Conservation (phyloP, 1,284 basidiomycete species). For the Hortiboletus rubellus region DNA sequence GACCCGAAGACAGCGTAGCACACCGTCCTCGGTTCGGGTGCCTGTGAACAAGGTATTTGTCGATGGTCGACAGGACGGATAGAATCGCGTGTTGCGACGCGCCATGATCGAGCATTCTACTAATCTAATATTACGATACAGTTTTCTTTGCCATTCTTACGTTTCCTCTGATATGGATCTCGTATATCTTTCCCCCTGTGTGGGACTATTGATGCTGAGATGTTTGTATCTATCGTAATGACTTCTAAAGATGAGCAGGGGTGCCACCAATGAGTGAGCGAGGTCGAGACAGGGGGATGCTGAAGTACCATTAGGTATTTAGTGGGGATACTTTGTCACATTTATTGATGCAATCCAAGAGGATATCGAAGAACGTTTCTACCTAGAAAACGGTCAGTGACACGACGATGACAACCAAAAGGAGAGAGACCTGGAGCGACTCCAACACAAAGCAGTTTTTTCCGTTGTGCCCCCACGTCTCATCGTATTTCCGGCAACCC, state of each 20-base stretch:
- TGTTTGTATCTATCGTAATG: not conserved
- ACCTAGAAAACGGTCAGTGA: constrained; percentile 43
- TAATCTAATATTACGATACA: not conserved
- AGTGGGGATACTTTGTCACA: constrained; percentile 63
- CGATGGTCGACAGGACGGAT: constrained; percentile 47
- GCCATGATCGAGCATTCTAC: not conserved
- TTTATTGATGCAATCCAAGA: constrained; percentile 56
- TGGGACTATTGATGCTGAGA: not conserved
- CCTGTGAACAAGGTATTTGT: constrained; percentile 77
- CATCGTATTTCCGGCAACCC: constrained; percentile 56
- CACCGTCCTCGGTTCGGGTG: constrained; percentile 42
- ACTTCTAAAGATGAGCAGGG: not conserved
- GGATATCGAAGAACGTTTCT: constrained; percentile 60
- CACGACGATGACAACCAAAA: not conserved
- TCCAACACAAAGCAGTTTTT: constrained; percentile 74
- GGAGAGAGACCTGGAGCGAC: constrained; percentile 56
- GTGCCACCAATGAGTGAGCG: not conserved
- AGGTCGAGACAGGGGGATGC: not conserved
- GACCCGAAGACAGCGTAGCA: constrained; percentile 48
- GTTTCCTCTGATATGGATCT: not conserved
- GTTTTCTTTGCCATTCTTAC: not conserved
- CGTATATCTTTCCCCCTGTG: not conserved
- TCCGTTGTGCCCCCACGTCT: constrained; percentile 64
- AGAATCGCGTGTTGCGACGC: not conserved
- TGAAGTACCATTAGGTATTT: constrained; percentile 33